phyloP scores from a whole-genome alignment of 2,329 filamentous ascomycete species.

The Tolypocladium tundrense region DNA sequence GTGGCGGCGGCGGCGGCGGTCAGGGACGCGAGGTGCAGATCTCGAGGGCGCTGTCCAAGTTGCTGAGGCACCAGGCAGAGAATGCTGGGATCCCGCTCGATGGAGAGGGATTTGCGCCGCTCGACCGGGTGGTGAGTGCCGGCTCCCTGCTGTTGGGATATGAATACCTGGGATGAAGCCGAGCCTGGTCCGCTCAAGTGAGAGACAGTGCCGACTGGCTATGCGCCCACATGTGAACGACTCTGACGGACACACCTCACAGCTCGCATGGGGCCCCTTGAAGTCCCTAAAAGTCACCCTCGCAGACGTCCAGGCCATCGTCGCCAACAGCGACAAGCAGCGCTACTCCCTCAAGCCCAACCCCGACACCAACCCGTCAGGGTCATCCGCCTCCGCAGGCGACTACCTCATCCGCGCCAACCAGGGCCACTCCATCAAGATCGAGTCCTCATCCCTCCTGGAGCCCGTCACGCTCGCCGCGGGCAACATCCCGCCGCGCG shows the following conservation, averaged over 20 bases:
- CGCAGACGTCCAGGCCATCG: conserved; percentile 58
- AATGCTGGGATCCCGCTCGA: conserved; percentile 48
- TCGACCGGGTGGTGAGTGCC: conserved; percentile 47
- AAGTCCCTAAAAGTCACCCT: conserved; percentile 64
- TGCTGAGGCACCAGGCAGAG: conserved; percentile 46
- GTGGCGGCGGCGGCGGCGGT: conserved; percentile 17
- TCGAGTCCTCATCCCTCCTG: conserved; percentile 62
- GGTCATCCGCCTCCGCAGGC: conserved; percentile 33
- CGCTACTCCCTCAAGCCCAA: conserved; percentile 69
- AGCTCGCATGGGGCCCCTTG: conserved; percentile 49
- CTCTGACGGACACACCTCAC: conserved; percentile 2
- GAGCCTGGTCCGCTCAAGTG: neutral
- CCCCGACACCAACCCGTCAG: conserved; percentile 14
- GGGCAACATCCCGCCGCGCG: conserved; percentile 50
- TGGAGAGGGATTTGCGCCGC: conserved; percentile 45
- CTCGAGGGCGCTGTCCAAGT: conserved; percentile 42
- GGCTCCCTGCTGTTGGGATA: neutral
- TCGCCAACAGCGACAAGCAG: conserved; percentile 76
- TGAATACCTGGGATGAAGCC: neutral
- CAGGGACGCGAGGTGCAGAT: conserved; percentile 35
- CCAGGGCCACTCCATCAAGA: conserved; percentile 81
- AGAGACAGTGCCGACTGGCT: neutral
- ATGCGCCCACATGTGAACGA: neutral
- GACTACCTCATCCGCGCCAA: conserved; percentile 88
- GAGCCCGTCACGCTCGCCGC: conserved; percentile 51